A percentile compares a stretch with the other conserved stretches of the same genome.
Evolutionary conservation across 257 asterid species (phyloP).

Genomic region (Striga asiatica): DNA sequence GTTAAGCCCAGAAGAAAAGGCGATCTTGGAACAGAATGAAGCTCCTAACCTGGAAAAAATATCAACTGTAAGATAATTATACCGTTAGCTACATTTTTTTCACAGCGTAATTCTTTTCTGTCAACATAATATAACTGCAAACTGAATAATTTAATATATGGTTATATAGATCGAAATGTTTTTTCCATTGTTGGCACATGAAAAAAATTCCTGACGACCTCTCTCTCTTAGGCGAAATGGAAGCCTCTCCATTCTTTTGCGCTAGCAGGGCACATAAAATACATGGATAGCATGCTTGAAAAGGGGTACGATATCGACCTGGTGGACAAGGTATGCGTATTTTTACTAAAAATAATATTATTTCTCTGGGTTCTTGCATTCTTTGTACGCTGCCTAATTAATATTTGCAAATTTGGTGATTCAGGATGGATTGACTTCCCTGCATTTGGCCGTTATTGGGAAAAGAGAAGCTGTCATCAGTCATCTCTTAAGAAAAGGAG

Average conservation of each 20-base stretch:
- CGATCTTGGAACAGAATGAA: constrained; percentile 48
- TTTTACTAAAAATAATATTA: background rate
- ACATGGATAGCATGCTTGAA: constrained; percentile 62
- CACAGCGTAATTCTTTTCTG: background rate
- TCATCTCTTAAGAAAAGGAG: constrained; percentile 88
- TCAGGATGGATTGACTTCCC: constrained; percentile 88
- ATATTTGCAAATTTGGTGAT: constrained; percentile 9
- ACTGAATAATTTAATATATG: too few species aligned
- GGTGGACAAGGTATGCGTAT: constrained; percentile 44
- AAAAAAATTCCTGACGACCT: background rate
- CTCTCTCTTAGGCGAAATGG: constrained; percentile 59
- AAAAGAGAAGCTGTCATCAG: constrained; percentile 86
- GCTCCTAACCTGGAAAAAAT: constrained; percentile 42
- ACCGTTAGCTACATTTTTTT: constrained; percentile 11
- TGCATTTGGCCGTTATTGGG: constrained; percentile 75
- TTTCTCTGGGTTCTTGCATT: constrained; percentile 6
- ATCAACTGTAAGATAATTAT: constrained; percentile 74
- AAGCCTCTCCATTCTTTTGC: constrained; percentile 75
- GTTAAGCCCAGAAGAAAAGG: constrained; percentile 67
- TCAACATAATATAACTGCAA: background rate
- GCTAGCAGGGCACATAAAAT: constrained; percentile 71
- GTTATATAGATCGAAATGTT: too few species aligned
- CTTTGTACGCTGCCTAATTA: background rate
- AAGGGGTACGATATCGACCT: constrained; percentile 39
- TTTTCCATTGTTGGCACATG: background rate